Conservation (phyloP, 352 stramenopile genomes). For the Plasmopara muralis region DNA sequence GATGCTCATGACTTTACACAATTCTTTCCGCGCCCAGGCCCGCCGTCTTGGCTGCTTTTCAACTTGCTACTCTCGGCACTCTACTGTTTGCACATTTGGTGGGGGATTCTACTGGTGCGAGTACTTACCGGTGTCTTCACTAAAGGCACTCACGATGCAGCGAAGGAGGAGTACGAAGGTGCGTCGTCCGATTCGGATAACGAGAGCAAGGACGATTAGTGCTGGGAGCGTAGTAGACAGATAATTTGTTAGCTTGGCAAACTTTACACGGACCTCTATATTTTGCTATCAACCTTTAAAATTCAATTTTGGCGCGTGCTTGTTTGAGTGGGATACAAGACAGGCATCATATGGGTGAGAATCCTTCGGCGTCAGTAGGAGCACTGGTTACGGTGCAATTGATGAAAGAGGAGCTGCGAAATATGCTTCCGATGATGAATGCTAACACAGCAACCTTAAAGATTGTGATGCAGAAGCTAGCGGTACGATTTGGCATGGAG, state of each 20-base stretch:
- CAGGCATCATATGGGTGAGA: constrained; percentile 23
- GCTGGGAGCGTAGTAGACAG: neutral
- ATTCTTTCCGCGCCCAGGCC: constrained; percentile 57
- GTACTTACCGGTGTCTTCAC: constrained; percentile 60
- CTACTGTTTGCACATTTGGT: constrained; percentile 83
- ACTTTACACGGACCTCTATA: constrained; percentile 5
- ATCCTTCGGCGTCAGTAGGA: constrained; percentile 4
- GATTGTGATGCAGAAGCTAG: constrained; percentile 45
- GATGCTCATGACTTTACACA: constrained; percentile 66
- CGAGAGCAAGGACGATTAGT: constrained; percentile 58
- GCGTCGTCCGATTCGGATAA: constrained; percentile 74
- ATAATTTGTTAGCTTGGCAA: neutral
- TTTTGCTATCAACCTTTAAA: constrained; percentile 7
- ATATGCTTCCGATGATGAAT: constrained; percentile 58
- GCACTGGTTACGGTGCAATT: constrained; percentile 22
- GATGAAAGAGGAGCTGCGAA: constrained; percentile 32
- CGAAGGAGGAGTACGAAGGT: constrained; percentile 84
- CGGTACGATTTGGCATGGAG: constrained; percentile 38
- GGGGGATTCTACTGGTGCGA: constrained; percentile 66
- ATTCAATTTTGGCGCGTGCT: constrained; percentile 13
- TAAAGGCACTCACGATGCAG: constrained; percentile 68
- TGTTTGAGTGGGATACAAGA: constrained; percentile 9
- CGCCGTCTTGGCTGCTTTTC: constrained; percentile 77
- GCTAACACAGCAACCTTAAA: constrained; percentile 39
- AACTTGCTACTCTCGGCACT: constrained; percentile 69